Percentiles rank a stretch among this genome's conserved stretches.
These are phyloP conservation scores for Fusarium nematophilum DNA, from an alignment of 2,329 filamentous ascomycete genomes.

Conservation along the genomic window DNA sequence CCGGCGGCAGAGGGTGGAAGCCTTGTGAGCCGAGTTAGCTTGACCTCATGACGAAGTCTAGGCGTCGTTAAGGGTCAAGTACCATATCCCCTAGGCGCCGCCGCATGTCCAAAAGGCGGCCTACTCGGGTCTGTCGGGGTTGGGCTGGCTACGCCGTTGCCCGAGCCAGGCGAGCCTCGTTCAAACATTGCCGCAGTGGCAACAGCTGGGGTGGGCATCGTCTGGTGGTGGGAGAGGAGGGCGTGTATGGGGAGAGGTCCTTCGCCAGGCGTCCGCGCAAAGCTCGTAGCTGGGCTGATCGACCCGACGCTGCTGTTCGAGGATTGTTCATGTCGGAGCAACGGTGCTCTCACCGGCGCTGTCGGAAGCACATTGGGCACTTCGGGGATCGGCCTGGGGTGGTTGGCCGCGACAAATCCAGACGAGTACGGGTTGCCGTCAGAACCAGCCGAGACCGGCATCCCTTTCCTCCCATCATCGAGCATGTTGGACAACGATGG, in stretches of 20 bases:
- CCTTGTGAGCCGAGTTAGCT: conserved; percentile 49
- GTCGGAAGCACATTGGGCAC: conserved; percentile 43
- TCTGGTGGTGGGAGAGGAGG: conserved; percentile 58
- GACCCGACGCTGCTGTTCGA: conserved; percentile 58
- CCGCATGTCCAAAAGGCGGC: conserved; percentile 36
- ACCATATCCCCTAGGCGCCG: conserved; percentile 51
- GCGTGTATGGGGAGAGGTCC: conserved; percentile 66
- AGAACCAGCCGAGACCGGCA: conserved; percentile 30
- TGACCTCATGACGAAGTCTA: conserved; percentile 27
- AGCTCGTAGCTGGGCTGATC: conserved; percentile 50
- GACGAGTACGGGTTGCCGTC: conserved; percentile 40
- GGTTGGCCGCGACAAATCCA: conserved; percentile 46
- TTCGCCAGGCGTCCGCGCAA: conserved; percentile 59
- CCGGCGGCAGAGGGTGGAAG: conserved; percentile 49
- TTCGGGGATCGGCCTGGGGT: conserved; percentile 45
- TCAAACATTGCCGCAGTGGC: conserved; percentile 32
- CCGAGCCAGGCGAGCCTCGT: conserved; percentile 33
- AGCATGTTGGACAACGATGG: conserved; percentile 62
- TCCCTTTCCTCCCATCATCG: conserved; percentile 47
- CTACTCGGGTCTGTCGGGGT: conserved; percentile 43
- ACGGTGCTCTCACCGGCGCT: conserved; percentile 47
- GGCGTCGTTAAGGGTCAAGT: conserved; percentile 36
- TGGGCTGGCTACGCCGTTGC: conserved; percentile 33
- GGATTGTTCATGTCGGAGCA: conserved; percentile 59
- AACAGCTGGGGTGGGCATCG: conserved; percentile 33